Evolutionary conservation across 305 asterid genomes (phyloP), one percentile per base, ranked within the genome.

Genomic region (Coffea humblotiana): DNA sequence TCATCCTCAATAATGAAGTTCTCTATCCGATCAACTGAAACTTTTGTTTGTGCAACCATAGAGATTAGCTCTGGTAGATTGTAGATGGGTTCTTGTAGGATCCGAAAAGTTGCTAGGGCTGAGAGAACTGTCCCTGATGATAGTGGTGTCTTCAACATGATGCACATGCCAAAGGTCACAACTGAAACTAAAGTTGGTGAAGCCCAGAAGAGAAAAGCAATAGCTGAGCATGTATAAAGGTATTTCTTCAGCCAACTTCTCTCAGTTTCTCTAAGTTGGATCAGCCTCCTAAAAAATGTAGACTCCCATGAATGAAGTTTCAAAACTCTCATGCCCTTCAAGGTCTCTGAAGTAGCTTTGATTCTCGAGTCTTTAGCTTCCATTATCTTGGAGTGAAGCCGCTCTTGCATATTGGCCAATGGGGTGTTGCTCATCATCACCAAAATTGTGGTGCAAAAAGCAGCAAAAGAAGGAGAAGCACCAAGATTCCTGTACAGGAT

Each of bases 271-370:
- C 98, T 87, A 15, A 94, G 92, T 23, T 77, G 52, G 13, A 48
- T 86, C 72, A 94, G 75, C 80, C 87, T 92, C 18, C 82, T 73
- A 73, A 89, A 61, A 72, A 94, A 92, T 10, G 73, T 74, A 6
- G 92, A 77, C 48, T 94, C 97, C 98, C 98, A 94, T 0, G 97
- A 90, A 79, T 94, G 92, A 69, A 94, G 86, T 86, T 92, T 94
- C 80, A 94, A 70, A 6, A 94, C 92, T 77, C 91, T 85, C 88
- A 94, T 94, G 88, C 93, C 90, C 85, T 90, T 94, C 40, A 94
- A 82, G 7, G 86, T 86, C 85, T 94, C 97, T 0, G 97, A 88
- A 74, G 97, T 92, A 21, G 95, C 90, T 84, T 90, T 92, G 29
- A 94, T 90, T 75, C 97, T 81, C 7, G 83, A 84, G 76, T 94